These are phyloP conservation scores for Ascobolus immersus DNA, from an alignment of 495 filamentous ascomycete species.

Conservation along the genomic window DNA sequence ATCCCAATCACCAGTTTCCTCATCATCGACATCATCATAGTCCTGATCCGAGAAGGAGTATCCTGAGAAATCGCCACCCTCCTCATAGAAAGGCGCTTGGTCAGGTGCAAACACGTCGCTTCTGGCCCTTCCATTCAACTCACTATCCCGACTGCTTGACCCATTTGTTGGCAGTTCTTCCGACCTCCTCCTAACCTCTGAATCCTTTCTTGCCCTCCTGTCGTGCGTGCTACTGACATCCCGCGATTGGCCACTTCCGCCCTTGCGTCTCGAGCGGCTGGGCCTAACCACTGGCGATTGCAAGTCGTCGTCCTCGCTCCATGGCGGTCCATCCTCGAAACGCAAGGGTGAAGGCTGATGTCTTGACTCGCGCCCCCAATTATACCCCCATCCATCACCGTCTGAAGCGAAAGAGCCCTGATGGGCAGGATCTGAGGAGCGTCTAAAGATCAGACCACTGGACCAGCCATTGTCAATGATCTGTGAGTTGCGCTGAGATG, in stretches of 20 bases:
- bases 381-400: slow-evolving; percentile 28
- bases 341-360: slow-evolving; percentile 53
- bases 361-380: slow-evolving; percentile 17
- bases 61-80: slow-evolving; percentile 13
- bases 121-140: slow-evolving; percentile 9
- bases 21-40: slow-evolving; percentile 10
- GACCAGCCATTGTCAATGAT: slow-evolving; percentile 14
- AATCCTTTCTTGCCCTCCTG: slow-evolving; percentile 13
- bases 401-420: slow-evolving; percentile 29
- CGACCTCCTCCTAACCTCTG: not conserved
- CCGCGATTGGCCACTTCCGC: slow-evolving; percentile 32
- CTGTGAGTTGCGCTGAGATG: slow-evolving; percentile 32
- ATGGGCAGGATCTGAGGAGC: slow-evolving; percentile 56
- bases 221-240: slow-evolving; percentile 9
- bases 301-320: slow-evolving; percentile 87
- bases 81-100: too few species aligned
- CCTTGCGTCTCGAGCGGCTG: slow-evolving; percentile 59
- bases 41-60: slow-evolving; percentile 11
- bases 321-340: slow-evolving; percentile 82
- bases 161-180: not conserved
- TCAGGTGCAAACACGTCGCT: slow-evolving; percentile 13
- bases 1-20: slow-evolving; percentile 17
- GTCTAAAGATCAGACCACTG: slow-evolving; percentile 19
- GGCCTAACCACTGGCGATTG: slow-evolving; percentile 66
- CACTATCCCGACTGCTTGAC: slow-evolving; percentile 7